Percentiles rank a stretch among this genome's conserved stretches.
Evolutionary conservation across 2,329 filamentous ascomycete genomes (phyloP).

Genomic region (Stagonosporopsis cucurbitacearum): DNA sequence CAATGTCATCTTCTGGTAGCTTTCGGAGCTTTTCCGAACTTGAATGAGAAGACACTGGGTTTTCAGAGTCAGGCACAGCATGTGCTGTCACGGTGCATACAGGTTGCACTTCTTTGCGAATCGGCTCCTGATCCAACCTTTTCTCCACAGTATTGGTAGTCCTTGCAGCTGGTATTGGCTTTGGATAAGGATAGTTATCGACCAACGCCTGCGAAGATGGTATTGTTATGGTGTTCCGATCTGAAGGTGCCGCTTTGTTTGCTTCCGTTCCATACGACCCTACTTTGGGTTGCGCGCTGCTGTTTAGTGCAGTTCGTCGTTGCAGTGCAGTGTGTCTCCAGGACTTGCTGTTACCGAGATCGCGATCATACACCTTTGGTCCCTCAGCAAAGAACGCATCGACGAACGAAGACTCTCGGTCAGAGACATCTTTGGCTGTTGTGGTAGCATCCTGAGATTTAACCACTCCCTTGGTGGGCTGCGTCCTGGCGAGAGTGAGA

Average conservation of each 20-base stretch:
- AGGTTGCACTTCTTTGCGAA: not conserved
- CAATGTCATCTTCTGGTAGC: constrained; percentile 49
- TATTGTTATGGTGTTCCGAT: constrained; percentile 6
- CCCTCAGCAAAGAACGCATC: constrained; percentile 31
- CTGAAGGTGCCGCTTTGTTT: not conserved
- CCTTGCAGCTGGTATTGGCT: not conserved
- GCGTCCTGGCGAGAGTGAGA: not conserved
- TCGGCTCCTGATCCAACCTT: not conserved
- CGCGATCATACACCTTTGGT: constrained; percentile 1
- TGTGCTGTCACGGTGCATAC: not conserved
- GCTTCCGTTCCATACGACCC: not conserved
- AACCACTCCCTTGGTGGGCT: not conserved
- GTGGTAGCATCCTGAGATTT: not conserved
- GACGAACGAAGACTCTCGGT: constrained; percentile 31
- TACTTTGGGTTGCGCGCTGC: not conserved
- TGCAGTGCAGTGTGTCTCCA: constrained; percentile 40
- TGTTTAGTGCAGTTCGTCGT: constrained; percentile 8
- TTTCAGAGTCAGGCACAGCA: not conserved
- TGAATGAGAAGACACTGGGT: constrained; percentile 11
- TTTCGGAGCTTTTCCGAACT: constrained; percentile 40
- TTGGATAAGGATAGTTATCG: constrained; percentile 14
- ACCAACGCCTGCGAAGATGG: constrained; percentile 15
- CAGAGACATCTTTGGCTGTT: constrained; percentile 2
- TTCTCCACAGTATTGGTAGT: not conserved
- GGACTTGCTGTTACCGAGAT: constrained; percentile 7